A percentile compares a stretch with the other conserved stretches of the same genome.
These are phyloP conservation scores for Ceratonia siliqua DNA, from an alignment of 306 rosid genomes.

Conservation along the genomic window DNA sequence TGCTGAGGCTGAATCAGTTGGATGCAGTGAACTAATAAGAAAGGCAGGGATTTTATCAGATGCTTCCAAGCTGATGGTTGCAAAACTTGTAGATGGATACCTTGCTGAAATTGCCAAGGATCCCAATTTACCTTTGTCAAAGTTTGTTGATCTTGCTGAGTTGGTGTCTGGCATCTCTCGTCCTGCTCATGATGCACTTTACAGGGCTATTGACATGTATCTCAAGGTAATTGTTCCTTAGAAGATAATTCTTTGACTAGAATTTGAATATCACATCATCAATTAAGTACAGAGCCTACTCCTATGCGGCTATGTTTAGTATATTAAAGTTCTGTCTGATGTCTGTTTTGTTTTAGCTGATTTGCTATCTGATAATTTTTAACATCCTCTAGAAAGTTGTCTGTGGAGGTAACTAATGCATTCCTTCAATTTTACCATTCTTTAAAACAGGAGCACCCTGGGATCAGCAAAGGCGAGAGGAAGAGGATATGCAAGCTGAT, in stretches of 20 bases:
- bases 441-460: constrained; percentile 56
- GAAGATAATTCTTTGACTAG: not conserved
- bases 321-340: not conserved
- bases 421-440: not conserved
- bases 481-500: constrained; percentile 68
- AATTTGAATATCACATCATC: constrained; percentile 4
- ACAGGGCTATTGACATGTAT: constrained; percentile 86
- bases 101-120: constrained; percentile 89
- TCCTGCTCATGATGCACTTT: constrained; percentile 81
- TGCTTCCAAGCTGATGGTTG: constrained; percentile 94
- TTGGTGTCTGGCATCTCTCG: constrained; percentile 67
- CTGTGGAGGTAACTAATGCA: not conserved
- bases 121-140: constrained; percentile 60
- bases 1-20: constrained; percentile 57
- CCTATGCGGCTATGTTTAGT: not conserved
- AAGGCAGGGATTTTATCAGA: constrained; percentile 77
- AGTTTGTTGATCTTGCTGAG: constrained; percentile 75
- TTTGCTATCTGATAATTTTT: not conserved
- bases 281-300: not conserved
- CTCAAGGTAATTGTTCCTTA: constrained; percentile 64
- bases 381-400: not conserved
- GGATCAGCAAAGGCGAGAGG: constrained; percentile 60
- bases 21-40: constrained; percentile 44
- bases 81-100: constrained; percentile 78
- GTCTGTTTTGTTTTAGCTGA: constrained; percentile 1